Evolutionary conservation across 2,329 filamentous ascomycete species (phyloP), one percentile per base, ranked within the genome.

Genomic region (Chaetomiaceae sp.): DNA sequence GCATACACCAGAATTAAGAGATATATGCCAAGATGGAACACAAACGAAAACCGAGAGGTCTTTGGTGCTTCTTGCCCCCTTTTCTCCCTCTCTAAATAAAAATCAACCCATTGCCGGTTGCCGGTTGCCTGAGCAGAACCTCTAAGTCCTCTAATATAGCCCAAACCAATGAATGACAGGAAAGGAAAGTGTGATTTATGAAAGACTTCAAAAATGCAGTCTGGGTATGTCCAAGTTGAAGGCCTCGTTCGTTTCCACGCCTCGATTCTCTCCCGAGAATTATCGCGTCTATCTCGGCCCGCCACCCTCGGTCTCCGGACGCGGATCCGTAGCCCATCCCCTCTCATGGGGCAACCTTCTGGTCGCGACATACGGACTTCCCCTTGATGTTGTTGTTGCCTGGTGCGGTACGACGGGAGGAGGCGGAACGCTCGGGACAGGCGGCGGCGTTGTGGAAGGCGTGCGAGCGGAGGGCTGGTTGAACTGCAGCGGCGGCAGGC

Each of bases 401-500:
- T n/a, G n/a, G n/a, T n/a, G n/a, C n/a, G n/a, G n/a, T n/a, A n/a
- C n/a, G n/a, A n/a, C n/a, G n/a, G n/a, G n/a, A n/a, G 59, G 46
- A 5, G 59, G 55, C 4, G 51, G 44, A 11, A 40, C 55, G 45
- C 52, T 54, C 29, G 53, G 42, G 20, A 57, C 22, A 4, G 58
- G 51, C 33, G 63, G 50, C 25, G 61, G 49, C 61, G 69, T 51
- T 63, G 63, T 42, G 60, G 66, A 39, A 60, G 64, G 53, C 2
- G 59, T 52, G 11, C 53, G 53, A n/a, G n/a, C n/a, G n/a, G n/a
- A n/a, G 7, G 61, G 62, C 33, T 69, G 69, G 36, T 80, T 77
- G 58, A 80, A 72, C 5, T 77, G 69, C 34, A 81, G 61, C 2
- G 78, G 76, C 4, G 78, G 78, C 3, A 81, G 66, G 51, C 75